Evolutionary conservation across 1,284 basidiomycete species (phyloP).

Genomic region (Tilletia horrida): DNA sequence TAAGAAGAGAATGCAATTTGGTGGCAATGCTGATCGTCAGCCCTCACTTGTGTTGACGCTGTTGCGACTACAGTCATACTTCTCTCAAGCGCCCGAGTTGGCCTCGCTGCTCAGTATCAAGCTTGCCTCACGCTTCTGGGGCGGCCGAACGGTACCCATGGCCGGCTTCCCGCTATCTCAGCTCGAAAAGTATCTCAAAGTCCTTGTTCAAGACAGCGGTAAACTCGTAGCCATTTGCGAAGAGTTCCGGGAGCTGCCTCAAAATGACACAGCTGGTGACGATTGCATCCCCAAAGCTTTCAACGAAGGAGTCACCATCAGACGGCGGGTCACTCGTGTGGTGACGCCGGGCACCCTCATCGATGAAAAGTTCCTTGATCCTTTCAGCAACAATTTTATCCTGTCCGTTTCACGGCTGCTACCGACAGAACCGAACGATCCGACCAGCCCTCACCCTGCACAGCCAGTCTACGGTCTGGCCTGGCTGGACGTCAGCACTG

Average conservation of each 20-base stretch:
- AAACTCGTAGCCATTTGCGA: slow-evolving; percentile 50
- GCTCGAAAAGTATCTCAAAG: slow-evolving; percentile 52
- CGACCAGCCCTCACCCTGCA: neutral
- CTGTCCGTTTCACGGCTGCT: slow-evolving; percentile 26
- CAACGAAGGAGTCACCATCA: slow-evolving; percentile 29
- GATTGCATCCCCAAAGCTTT: neutral
- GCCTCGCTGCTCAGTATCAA: slow-evolving; percentile 44
- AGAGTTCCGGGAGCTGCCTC: slow-evolving; percentile 33
- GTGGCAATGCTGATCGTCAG: too few relatives aligned
- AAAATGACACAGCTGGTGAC: neutral
- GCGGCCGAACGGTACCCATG: slow-evolving; percentile 44
- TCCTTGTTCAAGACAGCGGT: slow-evolving; percentile 45
- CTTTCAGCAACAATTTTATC: slow-evolving; percentile 50
- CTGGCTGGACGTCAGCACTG: slow-evolving; percentile 53
- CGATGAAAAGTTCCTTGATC: slow-evolving; percentile 52
- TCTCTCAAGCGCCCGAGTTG: slow-evolving; percentile 46
- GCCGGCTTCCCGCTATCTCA: slow-evolving; percentile 51
- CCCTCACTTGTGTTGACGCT: neutral
- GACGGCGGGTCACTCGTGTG: slow-evolving; percentile 43
- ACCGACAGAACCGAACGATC: too few relatives aligned
- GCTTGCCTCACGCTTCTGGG: slow-evolving; percentile 44
- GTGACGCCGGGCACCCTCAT: slow-evolving; percentile 51
- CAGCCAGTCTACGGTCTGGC: slow-evolving; percentile 38
- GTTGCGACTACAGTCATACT: slow-evolving; percentile 37
- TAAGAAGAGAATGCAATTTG: neutral